These are phyloP conservation scores for Aspergillus novofumigatus DNA, from an alignment of 2,329 filamentous ascomycete genomes.

Conservation along the genomic window DNA sequence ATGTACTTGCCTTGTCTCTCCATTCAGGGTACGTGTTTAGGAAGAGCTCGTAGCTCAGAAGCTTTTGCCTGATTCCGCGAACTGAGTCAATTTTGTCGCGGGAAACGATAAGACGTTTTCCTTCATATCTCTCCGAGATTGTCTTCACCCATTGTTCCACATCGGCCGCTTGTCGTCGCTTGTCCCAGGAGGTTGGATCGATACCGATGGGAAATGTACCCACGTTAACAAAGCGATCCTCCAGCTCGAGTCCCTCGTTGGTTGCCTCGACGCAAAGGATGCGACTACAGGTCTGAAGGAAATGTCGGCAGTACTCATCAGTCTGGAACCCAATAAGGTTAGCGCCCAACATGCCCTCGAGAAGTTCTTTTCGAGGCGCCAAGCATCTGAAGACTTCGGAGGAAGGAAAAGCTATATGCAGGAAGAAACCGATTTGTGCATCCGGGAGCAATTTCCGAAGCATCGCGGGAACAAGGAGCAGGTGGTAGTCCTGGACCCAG, in stretches of 20 bases:
- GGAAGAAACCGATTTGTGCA: constrained; percentile 92
- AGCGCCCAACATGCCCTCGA: constrained; percentile 89
- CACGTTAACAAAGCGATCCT: constrained; percentile 90
- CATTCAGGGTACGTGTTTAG: constrained; percentile 90
- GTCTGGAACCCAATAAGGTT: constrained; percentile 94
- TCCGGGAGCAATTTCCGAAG: constrained; percentile 80
- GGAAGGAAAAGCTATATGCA: constrained; percentile 92
- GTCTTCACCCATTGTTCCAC: constrained; percentile 75
- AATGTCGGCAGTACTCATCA: constrained; percentile 87
- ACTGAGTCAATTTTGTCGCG: constrained; percentile 93
- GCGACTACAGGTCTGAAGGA: constrained; percentile 91
- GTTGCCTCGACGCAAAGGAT: constrained; percentile 87
- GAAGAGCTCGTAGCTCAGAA: constrained; percentile 88
- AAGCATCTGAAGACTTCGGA: constrained; percentile 94
- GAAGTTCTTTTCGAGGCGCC: constrained; percentile 76
- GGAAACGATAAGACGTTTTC: constrained; percentile 86
- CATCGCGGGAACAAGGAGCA: constrained; percentile 84
- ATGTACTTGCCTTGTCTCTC: constrained; percentile 61
- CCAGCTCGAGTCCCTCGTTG: constrained; percentile 80
- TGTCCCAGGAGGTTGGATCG: constrained; percentile 70
- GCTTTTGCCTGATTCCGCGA: constrained; percentile 87
- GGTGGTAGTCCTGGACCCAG: constrained; percentile 95
- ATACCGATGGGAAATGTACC: constrained; percentile 84
- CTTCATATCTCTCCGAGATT: constrained; percentile 78
- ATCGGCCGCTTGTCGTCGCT: constrained; percentile 66